Percentiles rank a stretch among this genome's conserved stretches.
Conservation (phyloP, 352 stramenopile species). For the Globisporangium okanoganense region DNA sequence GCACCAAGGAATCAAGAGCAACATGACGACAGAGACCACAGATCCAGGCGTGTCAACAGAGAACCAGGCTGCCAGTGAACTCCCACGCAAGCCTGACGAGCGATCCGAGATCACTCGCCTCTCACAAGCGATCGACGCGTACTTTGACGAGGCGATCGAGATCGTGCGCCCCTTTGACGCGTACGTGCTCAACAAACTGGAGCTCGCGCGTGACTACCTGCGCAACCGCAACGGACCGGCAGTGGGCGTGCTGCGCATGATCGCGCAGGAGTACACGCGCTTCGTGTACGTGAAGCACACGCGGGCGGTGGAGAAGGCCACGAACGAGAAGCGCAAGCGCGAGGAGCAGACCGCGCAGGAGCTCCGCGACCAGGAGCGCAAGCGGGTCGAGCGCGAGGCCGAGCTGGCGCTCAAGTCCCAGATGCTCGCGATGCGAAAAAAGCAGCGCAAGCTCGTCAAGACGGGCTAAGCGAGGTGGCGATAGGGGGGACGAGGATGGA, state of each 20-base stretch:
- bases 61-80: background rate
- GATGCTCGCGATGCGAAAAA: slow-evolving; percentile 79
- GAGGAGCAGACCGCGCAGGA: slow-evolving; percentile 60
- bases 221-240: slow-evolving; percentile 49
- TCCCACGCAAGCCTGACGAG: background rate
- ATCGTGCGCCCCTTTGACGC: slow-evolving; percentile 62
- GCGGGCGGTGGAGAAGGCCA: slow-evolving; percentile 63
- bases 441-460: slow-evolving; percentile 50
- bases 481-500: background rate
- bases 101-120: slow-evolving; percentile 18
- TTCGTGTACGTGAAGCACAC: slow-evolving; percentile 85
- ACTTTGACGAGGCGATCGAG: slow-evolving; percentile 62
- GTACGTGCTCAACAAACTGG: slow-evolving; percentile 65
- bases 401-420: slow-evolving; percentile 73
- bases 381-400: slow-evolving; percentile 60
- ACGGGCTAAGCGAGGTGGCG: background rate
- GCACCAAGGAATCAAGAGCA: background rate
- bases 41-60: background rate
- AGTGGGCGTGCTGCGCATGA: slow-evolving; percentile 58
- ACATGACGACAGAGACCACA: background rate
- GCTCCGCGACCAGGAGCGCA: slow-evolving; percentile 54
- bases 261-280: slow-evolving; percentile 82
- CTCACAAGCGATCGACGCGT: slow-evolving; percentile 32
- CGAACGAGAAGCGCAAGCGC: slow-evolving; percentile 64
- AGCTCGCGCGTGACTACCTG: slow-evolving; percentile 59